Evolutionary conservation across 768 basidiomycete species (phyloP), one percentile per base, ranked within the genome.

Genomic region (Auricularia heimuer): DNA sequence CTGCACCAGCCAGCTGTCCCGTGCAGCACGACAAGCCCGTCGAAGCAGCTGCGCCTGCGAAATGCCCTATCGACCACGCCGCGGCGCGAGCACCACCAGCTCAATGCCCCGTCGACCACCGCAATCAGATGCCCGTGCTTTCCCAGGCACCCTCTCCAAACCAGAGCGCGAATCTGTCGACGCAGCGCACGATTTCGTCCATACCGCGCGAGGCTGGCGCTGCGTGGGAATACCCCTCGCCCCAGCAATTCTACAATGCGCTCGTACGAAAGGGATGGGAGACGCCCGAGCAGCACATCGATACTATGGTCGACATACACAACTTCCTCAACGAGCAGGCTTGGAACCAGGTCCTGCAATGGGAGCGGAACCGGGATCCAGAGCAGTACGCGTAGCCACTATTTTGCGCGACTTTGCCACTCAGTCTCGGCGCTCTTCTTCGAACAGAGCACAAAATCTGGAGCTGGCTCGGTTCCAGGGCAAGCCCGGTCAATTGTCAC

Each of bases 201-300:
- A 99, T 99, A 72, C 94, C 93, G 4, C 86, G 94, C 62, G 70
- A 69, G 11, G 69, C 71, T 3, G 72, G 75, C 1, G 74, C 72
- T 11, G 82, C 79, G 58, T 98, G 96, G 96, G 94, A 97, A 73
- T 98, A 98, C 75, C 96, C 96, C 2, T 93, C 90, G 2, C 93
- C 95, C 10, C 96, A 98, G 75, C 95, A 98, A 74, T 98, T 98
- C 73, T 95, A 98, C 75, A 98, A 98, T 75, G 96, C 96, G 0
- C 82, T 99, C 14, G 92, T 92, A 10, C 79, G 94, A 67, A 99
- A 99, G 73, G 97, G 97, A 2, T 94, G 91, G 90, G 94, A 96
- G 75, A 96, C 97, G 2, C 94, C 94, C 0, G 94, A 95, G 75
- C 93, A 98, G 70, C 89, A 94, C 75, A 84, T 98, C 56, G 95